Conservation (phyloP, 2,329 filamentous ascomycete species). For the Colletotrichum sp. region DNA sequence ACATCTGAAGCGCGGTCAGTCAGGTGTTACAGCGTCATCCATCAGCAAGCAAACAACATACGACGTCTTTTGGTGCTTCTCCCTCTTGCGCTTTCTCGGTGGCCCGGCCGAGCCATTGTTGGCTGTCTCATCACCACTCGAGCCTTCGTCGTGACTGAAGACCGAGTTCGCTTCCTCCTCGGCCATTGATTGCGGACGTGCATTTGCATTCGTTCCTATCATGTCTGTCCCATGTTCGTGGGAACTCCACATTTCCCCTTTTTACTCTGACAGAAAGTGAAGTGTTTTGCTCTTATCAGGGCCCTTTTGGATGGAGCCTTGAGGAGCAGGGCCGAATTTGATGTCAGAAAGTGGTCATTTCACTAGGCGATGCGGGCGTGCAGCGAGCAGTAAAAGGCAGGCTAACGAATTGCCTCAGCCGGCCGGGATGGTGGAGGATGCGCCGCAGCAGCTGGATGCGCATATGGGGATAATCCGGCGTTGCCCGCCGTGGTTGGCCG, state of each 20-base stretch:
- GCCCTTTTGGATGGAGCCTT: slow-evolving; percentile 14
- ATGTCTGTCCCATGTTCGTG: slow-evolving; percentile 28
- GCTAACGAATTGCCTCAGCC: slow-evolving; percentile 11
- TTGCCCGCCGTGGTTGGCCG: slow-evolving; percentile 1
- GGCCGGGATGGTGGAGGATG: slow-evolving; percentile 9
- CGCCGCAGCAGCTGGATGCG: slow-evolving; percentile 4
- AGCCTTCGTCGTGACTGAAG: slow-evolving; percentile 40
- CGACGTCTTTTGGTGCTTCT: slow-evolving; percentile 48
- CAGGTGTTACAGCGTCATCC: neutral
- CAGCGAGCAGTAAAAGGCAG: neutral
- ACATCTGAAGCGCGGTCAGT: slow-evolving; percentile 33
- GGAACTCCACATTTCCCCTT: slow-evolving; percentile 31
- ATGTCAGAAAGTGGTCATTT: slow-evolving; percentile 20
- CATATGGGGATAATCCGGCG: slow-evolving; percentile 11
- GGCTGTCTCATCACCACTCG: slow-evolving; percentile 39
- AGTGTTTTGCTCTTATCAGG: slow-evolving; percentile 17
- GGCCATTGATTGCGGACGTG: slow-evolving; percentile 31
- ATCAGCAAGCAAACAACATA: slow-evolving; percentile 27
- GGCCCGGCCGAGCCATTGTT: slow-evolving; percentile 28
- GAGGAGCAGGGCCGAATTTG: slow-evolving; percentile 9
- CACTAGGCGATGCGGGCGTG: slow-evolving; percentile 1
- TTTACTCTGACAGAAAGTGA: slow-evolving; percentile 1
- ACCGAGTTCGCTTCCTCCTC: slow-evolving; percentile 41
- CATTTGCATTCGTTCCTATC: slow-evolving; percentile 27
- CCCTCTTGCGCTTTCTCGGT: slow-evolving; percentile 42